phyloP scores from a whole-genome alignment of 495 filamentous ascomycete genomes.

The Penicillium tannophilum region DNA sequence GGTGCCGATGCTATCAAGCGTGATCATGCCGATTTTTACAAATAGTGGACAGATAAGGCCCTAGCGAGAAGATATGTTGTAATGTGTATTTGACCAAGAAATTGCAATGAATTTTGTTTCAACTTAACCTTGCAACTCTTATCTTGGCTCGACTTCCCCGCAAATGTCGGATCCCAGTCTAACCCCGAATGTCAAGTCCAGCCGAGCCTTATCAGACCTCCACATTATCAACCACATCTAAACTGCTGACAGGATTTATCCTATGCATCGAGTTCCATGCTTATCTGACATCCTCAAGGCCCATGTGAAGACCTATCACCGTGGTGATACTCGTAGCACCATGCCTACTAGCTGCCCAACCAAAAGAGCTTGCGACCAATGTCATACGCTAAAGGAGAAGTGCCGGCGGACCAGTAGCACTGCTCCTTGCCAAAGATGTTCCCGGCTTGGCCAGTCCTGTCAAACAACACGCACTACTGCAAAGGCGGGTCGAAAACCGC shows the following conservation, averaged over 20 bases:
- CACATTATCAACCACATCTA: not conserved
- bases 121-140: not conserved
- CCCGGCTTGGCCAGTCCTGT: constrained; percentile 13
- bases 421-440: constrained; percentile 19
- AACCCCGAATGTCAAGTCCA: not conserved
- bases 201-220: not conserved
- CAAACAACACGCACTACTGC: constrained; percentile 9
- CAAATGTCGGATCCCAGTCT: not conserved
- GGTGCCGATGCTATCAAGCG: constrained; percentile 22
- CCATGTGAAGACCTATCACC: not conserved
- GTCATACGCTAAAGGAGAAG: constrained; percentile 20
- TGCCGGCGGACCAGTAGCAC: constrained; percentile 9
- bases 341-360: not conserved
- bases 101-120: not conserved
- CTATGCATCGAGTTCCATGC: not conserved
- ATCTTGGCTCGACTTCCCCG: not conserved
- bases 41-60: not conserved
- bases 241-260: not conserved
- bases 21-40: constrained; percentile 4
- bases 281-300: not conserved
- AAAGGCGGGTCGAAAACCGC: constrained; percentile 17
- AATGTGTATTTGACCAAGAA: not conserved
- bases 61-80: too few species aligned
- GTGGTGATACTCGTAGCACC: not conserved
- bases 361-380: constrained; percentile 20